Percentiles rank a stretch among this genome's conserved stretches.
Evolutionary conservation across 2,329 filamentous ascomycete species (phyloP).

Genomic region (Sporothrix euskadiensis): DNA sequence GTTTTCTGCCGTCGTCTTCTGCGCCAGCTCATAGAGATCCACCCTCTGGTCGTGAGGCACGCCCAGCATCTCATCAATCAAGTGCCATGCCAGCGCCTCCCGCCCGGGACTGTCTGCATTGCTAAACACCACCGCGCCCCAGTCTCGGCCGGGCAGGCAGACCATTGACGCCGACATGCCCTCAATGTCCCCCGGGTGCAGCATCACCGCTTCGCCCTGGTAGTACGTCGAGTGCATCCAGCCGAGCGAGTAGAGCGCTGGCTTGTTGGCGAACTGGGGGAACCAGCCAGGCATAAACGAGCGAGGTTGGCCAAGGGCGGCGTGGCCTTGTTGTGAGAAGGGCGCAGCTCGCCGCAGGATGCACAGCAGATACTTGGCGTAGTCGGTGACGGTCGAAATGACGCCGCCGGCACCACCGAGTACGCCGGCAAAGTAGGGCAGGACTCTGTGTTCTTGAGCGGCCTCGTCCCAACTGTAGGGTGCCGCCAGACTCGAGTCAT

Average conservation of each 20-base stretch:
- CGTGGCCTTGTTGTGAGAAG: neutral
- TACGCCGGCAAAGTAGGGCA: neutral
- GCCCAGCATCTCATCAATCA: neutral
- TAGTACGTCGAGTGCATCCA: neutral
- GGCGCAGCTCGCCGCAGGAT: neutral
- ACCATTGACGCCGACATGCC: slow-evolving; percentile 1
- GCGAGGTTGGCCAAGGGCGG: neutral
- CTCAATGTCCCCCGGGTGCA: slow-evolving; percentile 1
- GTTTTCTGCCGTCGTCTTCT: neutral
- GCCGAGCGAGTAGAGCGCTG: neutral
- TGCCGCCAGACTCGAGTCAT: neutral
- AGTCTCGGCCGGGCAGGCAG: neutral
- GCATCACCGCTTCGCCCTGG: neutral
- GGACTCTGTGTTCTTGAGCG: neutral
- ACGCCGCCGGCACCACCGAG: neutral
- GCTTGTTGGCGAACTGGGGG: neutral
- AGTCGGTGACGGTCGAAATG: neutral
- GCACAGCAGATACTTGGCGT: neutral
- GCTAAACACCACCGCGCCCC: neutral
- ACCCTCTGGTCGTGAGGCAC: neutral
- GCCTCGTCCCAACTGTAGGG: neutral
- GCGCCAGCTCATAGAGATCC: neutral
- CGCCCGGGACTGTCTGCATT: neutral
- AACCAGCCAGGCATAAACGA: neutral
- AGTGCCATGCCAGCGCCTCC: neutral